Evolutionary conservation across 371 early-diverging fungal species (phyloP), one percentile per base, ranked within the genome.

Genomic region (Capniomyces stellatus): DNA sequence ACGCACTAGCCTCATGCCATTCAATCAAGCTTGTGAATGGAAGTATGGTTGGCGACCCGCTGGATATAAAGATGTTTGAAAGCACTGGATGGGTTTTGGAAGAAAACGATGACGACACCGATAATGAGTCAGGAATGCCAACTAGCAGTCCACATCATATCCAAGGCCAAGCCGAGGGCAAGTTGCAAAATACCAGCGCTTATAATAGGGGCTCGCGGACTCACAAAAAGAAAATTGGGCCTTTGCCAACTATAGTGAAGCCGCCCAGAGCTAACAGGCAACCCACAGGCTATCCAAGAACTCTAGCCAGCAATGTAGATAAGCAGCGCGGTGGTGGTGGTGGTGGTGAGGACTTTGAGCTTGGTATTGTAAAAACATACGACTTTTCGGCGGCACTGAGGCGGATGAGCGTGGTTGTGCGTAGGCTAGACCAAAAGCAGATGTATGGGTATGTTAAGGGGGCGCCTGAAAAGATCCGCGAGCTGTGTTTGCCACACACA

Each of bases 21-120:
- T 83, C 89, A 0, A 75, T 99, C 46, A 92, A 94, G 64, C 77
- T 88, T 6, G 79, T 99, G 1, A 75, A 87, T 41, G 92, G 82
- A 10, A 82, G 84, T 56, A 76, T 88, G 2, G 72, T 98, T 39
- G 99, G 99, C 3, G 99, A 99, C 67, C 97, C 98, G 1, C 71
- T 99, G 52, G 99, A 99, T 64, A 64, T 98, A 31, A 90, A 91
- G 66, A 96, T 99, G 97, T 93, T 99, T 73, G 86, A 91, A 31
- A 92, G 90, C 57, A 95, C 94, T 0, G 75, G 74, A 2, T 93
- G 93, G 89, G 72, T 82, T 24, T 62, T 97, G 10, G 93, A 93
- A 58, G 93, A 96, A 58, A 81, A 78, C 30, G 82, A 76, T 67
- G 46, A 77, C 46, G 31, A 62, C 13, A 24, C n/a, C 8, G 59